Evolutionary conservation across 225 moss, liverwort and hornwort species (phyloP), one percentile per base, ranked within the genome.

Genomic region (Physcomitrium patens): DNA sequence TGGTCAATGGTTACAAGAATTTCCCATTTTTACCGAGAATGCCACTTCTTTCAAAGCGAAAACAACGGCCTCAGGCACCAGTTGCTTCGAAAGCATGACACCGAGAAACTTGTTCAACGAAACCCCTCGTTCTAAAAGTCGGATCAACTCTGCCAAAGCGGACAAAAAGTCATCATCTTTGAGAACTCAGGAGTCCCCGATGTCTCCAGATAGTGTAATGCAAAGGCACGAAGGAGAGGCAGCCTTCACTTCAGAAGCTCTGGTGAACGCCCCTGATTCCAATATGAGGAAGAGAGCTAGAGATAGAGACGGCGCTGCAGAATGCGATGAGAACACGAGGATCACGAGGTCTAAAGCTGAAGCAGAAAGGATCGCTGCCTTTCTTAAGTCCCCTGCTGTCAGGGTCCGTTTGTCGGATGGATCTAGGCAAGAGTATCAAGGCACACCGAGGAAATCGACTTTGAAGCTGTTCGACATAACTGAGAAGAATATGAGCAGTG

Each of bases 21-120:
- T 79, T 46, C 76, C 86, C 19, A 87, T 44, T 41, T 13, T 70
- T 8, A 76, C 73, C 0, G 84, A 84, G 63, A 73, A 66, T 15
- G 54, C 45, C 54, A 74, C 54, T 14, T 84, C 81, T 27, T 79
- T 84, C 7, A 68, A 47, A 41, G 71, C 63, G 59, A 84, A 73
- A 28, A 11, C 77, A 12, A 62, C 67, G 26, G 77, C 74, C 14
- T 70, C 68, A 3, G 65, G 65, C 79, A 52, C 13, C 46, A 79
- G 0, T 14, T 59, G 67, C 63, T 13, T 72, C 12, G 79, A 84
- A 49, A 79, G 74, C 14, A 64, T 82, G 58, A 70, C 81, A 23
- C 87, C 87, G 13, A 81, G 87, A 74, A 77, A 81, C 23, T 68
- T 87, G 43, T 87, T 87, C 63, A 55, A 37, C 41, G 81, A 74